phyloP scores from a whole-genome alignment of 2,329 filamentous ascomycete genomes.

The Alternaria viburni region DNA sequence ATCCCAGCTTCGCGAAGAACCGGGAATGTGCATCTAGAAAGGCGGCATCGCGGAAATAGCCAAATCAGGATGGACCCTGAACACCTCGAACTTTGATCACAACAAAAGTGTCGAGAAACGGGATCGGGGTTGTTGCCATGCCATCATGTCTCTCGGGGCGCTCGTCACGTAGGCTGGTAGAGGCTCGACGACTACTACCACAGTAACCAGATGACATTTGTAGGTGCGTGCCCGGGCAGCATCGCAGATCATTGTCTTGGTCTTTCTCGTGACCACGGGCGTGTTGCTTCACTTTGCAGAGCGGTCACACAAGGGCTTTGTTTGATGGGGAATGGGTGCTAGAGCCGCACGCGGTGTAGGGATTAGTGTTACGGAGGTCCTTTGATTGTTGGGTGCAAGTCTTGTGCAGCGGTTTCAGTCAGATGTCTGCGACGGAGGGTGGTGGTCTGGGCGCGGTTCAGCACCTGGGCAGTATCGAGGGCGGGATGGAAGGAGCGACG shows the following conservation, averaged over 20 bases:
- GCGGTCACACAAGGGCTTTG: background rate
- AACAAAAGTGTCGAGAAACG: background rate
- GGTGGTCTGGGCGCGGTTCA: constrained; percentile 7
- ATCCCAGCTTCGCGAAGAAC: background rate
- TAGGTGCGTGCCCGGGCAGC: background rate
- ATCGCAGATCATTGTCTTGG: background rate
- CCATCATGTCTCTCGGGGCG: background rate
- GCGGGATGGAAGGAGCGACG: background rate
- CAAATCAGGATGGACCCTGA: background rate
- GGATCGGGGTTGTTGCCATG: background rate
- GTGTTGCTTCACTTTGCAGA: constrained; percentile 6
- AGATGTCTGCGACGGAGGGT: constrained; percentile 14
- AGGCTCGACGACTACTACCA: background rate
- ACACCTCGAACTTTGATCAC: background rate
- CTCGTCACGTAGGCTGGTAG: background rate
- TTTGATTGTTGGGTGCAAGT: background rate
- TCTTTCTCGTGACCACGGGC: constrained; percentile 1
- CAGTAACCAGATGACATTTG: constrained; percentile 4
- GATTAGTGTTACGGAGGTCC: background rate
- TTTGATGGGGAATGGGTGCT: background rate
- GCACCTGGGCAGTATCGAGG: background rate
- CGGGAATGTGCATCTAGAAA: background rate
- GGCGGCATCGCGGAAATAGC: background rate
- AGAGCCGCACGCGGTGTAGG: constrained; percentile 5
- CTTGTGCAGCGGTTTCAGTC: constrained; percentile 13